Percentiles rank a stretch among this genome's conserved stretches.
phyloP scores from a whole-genome alignment of 164 flowering plant species.

The Sextonia rubra region DNA sequence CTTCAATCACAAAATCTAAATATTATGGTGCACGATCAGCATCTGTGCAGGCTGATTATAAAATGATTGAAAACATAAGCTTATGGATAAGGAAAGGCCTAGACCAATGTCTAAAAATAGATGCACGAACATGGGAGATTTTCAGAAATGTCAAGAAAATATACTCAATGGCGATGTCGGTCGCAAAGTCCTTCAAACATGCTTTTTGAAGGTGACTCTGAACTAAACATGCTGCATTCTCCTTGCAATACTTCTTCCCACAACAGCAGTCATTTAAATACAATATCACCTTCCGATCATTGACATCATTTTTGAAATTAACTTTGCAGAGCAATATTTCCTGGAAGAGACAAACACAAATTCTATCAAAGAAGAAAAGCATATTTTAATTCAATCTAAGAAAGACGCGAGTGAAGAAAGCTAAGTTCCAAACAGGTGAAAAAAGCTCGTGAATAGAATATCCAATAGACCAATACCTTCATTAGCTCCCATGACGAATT shows the following conservation, averaged over 20 bases:
- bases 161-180: slow-evolving; percentile 70
- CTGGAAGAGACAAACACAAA: slow-evolving; percentile 28
- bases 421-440: background rate
- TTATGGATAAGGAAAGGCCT: background rate
- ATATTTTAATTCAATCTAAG: background rate
- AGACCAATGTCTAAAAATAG: background rate
- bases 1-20: background rate
- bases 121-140: background rate
- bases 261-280: slow-evolving; percentile 70
- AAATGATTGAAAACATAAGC: background rate
- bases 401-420: background rate
- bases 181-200: slow-evolving; percentile 56
- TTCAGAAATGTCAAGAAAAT: slow-evolving; percentile 11
- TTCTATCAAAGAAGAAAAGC: background rate
- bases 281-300: slow-evolving; percentile 68
- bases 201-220: slow-evolving; percentile 53
- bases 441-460: background rate
- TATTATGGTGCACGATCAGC: background rate
- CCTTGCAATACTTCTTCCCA: slow-evolving; percentile 66
- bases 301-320: slow-evolving; percentile 50
- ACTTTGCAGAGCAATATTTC: slow-evolving; percentile 75
- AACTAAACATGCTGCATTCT: slow-evolving; percentile 64
- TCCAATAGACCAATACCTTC: slow-evolving; percentile 50
- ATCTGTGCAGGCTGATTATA: background rate
- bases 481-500: slow-evolving; percentile 86